Evolutionary conservation across 352 stramenopile genomes (phyloP), one percentile per base, ranked within the genome.

Genomic region (Thalassiosira hispida): DNA sequence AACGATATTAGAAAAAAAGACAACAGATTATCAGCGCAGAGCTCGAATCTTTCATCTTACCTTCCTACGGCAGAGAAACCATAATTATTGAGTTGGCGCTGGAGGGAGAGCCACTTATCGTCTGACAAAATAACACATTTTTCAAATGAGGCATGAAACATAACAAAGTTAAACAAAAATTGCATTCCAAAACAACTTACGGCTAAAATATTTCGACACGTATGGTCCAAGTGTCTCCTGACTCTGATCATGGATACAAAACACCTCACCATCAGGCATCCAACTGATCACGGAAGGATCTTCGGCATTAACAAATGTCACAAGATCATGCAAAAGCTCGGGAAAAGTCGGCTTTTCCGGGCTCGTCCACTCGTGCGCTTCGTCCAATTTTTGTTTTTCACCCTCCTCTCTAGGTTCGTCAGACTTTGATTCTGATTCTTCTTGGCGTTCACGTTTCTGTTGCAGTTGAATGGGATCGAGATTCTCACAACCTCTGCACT

Each of bases 81-180:
- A 55, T 76, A 76, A 18, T 60, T 38, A 31, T 81, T 77, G 22
- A 81, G 49, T 38, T 81, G 73, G 5, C 73, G 63, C 40, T 77
- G 56, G n/a, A 81, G 59, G 18, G 64, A 76, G 42, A 57, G 18
- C 44, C 59, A 76, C 38, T 81, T 80, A 40, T 61, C n/a, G 29
- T 61, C 52, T 61, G 22, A 7, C 5, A 12, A 11, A 42, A 61
- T 12, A 18, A 42, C 22, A 12, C 16, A 20, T 11, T 3, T n/a
- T 2, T 40, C 2, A 8, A 29, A 29, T 42, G 33, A 64, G 40
- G 16, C 9, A 4, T 23, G 5, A 33, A 64, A 64, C 2, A 31
- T 16, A 14, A 64, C 16, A 3, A 64, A 51, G 20, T 27, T 16
- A 47, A 64, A 46, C 1, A 12, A 18, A 49, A 49, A 16, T 22